Base-by-base conservation (phyloP, 1,284 basidiomycete species). In the Leucoagaricus sp. region DNA sequence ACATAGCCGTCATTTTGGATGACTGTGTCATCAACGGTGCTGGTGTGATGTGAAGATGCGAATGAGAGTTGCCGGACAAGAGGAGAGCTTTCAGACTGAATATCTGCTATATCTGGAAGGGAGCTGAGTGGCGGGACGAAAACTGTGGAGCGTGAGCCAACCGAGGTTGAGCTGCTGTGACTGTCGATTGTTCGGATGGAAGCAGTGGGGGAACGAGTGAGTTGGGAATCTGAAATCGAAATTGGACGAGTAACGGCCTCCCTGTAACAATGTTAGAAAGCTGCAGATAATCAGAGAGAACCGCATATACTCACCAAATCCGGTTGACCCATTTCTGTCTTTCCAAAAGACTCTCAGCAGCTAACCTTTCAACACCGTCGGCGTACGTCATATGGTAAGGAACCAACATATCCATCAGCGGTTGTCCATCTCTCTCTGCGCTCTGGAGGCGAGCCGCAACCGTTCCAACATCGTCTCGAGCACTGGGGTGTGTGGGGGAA, bases 321-420 rank as follows among this genome's bases (percentile, higher is more conserved):
- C 91, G 83, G 63, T 87, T 89, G 21, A 94, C 90, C 93, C 94
- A 95, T 69, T 88, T 83, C 48, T 93, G 89, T 60, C 93, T 79
- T 65, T 94, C 91, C 56, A 88, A 70, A 4, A 93, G 82, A 59
- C 89, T 93, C 65, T 94, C 93, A 19, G 91, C 87, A 1, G 86
- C 93, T 10, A 96, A 68, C 10, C 93, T 75, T 69, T 96, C 94
- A 1, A 92, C 85, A 2, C 93, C 93, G 69, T 96, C 94, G 17
- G 82, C 81, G 66, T 96, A 96, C 31, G 93, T 67, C 74, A 96
- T 80, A 66, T 94, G 91, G 74, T 96, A 95, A 0, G 93, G 93
- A 54, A 91, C 92, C 6, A 96, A 69, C 55, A 84, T 79, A 60
- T 93, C 87, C 69, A 88, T 79, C 53, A 87, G 67, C 15, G 80